Evolutionary conservation across 257 asterid genomes (phyloP), one percentile per base, ranked within the genome.

Genomic region (Nicotiana tomentosiformis): DNA sequence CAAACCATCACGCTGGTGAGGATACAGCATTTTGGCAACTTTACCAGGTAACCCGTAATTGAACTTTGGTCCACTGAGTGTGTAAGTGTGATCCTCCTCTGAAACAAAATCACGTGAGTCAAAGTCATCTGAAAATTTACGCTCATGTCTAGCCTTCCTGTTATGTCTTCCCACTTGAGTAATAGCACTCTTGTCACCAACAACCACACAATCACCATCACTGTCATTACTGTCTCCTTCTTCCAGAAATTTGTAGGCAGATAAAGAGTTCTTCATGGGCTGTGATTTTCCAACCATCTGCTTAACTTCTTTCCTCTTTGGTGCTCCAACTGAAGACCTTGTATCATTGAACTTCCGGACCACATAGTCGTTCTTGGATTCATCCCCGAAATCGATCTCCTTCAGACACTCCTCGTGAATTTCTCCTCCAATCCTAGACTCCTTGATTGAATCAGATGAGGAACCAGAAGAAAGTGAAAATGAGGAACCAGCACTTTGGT

Each of bases 1-100:
- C 83, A 95, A 87, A 77, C 99, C 99, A 55, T 94, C 98, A 57
- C 97, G 90, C 78, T 95, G 99, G 88, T 95, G 99, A 84, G 99
- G 96, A 88, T 86, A 95, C 85, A 95, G 56, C 90, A 94, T 93
- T 57, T 89, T 92, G 72, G 94, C 94, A 83, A 93, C 87, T 86
- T 90, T 90, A 77, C 93, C 88, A 4, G 92, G 92, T 83, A 95
- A 87, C 84, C 78, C 89, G 78, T 88, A 93, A 1, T 84, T 88
- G 37, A 82, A 65, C 84, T 77, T 90, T 58, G 88, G 86, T 32
- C 91, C 97, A 86, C 88, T 87, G 82, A 93, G 84, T 80, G 87
- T 87, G 87, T 92, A 56, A 23, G 76, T 51, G 15, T 83, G 84
- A 29, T 87, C 83, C 49, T 86, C 80, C 60, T 83, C 86, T 15